These are phyloP conservation scores for Komagataella mondaviorum DNA, from an alignment of 805 yeast genomes.

Conservation along the genomic window DNA sequence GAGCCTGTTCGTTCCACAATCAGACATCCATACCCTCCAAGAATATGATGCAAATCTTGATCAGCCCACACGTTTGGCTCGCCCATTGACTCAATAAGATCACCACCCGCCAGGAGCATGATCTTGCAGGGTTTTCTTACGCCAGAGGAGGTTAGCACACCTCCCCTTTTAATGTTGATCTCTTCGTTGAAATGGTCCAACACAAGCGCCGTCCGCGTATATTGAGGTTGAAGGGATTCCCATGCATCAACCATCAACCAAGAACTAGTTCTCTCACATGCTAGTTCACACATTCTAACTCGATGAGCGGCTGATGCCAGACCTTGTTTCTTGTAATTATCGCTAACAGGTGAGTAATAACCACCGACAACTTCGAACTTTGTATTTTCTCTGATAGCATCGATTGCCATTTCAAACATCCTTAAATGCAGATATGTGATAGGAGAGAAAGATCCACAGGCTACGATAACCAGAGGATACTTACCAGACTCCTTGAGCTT, in stretches of 20 bases:
- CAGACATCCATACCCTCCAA: slow-evolving; percentile 92
- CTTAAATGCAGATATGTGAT: slow-evolving; percentile 88
- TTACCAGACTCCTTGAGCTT: slow-evolving; percentile 61
- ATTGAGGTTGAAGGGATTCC: slow-evolving; percentile 87
- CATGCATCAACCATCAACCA: slow-evolving; percentile 99
- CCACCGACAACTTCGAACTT: slow-evolving; percentile 95
- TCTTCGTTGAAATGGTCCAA: slow-evolving; percentile 95
- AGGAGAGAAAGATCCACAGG: slow-evolving; percentile 96
- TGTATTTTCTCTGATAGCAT: slow-evolving; percentile 82
- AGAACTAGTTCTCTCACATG: slow-evolving; percentile 90
- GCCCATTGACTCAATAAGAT: slow-evolving; percentile 97
- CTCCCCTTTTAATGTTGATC: slow-evolving; percentile 81
- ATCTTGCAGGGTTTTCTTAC: slow-evolving; percentile 73
- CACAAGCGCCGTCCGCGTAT: slow-evolving; percentile 90
- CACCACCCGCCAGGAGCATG: slow-evolving; percentile 97
- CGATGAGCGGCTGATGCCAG: slow-evolving; percentile 81
- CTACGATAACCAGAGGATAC: slow-evolving; percentile 85
- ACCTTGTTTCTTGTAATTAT: slow-evolving; percentile 87
- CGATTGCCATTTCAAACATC: slow-evolving; percentile 98
- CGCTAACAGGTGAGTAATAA: slow-evolving; percentile 87
- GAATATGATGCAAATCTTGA: slow-evolving; percentile 83
- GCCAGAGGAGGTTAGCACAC: slow-evolving; percentile 50
- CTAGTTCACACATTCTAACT: slow-evolving; percentile 96
- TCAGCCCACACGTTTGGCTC: slow-evolving; percentile 99
- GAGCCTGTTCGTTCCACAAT: slow-evolving; percentile 95